Evolutionary conservation across 2,329 filamentous ascomycete genomes (phyloP).

Genomic region (Neocatenulostroma microsporum): DNA sequence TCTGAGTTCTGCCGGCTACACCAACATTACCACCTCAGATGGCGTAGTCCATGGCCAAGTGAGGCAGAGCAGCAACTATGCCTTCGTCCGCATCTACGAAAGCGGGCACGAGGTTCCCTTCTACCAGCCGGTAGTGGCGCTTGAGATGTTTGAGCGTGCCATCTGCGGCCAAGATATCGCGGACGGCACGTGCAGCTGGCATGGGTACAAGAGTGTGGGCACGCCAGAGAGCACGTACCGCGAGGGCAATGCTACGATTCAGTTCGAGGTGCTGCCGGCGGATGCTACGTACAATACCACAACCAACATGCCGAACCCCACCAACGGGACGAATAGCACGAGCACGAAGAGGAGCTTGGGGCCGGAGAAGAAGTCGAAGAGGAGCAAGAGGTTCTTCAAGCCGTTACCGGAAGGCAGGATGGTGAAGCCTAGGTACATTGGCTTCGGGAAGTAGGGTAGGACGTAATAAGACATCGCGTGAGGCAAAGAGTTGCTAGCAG

Average conservation of each 20-base stretch:
- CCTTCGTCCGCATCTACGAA: conserved; percentile 45
- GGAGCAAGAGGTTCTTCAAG: conserved; percentile 2
- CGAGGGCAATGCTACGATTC: conserved; percentile 41
- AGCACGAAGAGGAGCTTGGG: conserved; percentile 4
- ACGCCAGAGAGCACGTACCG: conserved; percentile 24
- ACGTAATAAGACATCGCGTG: no score
- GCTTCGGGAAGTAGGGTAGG: not conserved
- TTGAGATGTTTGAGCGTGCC: conserved; percentile 45
- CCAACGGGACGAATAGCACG: conserved; percentile 4
- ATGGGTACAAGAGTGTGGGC: conserved; percentile 18
- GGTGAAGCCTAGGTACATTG: not conserved
- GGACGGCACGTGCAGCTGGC: conserved; percentile 33
- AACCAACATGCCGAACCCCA: conserved; percentile 13
- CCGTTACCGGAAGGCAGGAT: not conserved
- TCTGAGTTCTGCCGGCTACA: conserved; percentile 41
- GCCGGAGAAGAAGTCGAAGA: not conserved
- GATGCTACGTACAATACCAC: conserved; percentile 40
- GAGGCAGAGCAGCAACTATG: conserved; percentile 45
- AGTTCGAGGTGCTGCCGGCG: conserved; percentile 33
- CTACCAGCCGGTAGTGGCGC: conserved; percentile 42
- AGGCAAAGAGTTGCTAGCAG: no score
- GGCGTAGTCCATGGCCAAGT: conserved; percentile 46
- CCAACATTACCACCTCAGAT: conserved; percentile 38
- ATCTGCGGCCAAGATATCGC: conserved; percentile 44
- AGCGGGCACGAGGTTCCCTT: conserved; percentile 46